These are phyloP conservation scores for Morella rubra DNA, from an alignment of 306 rosid genomes.

Conservation along the genomic window DNA sequence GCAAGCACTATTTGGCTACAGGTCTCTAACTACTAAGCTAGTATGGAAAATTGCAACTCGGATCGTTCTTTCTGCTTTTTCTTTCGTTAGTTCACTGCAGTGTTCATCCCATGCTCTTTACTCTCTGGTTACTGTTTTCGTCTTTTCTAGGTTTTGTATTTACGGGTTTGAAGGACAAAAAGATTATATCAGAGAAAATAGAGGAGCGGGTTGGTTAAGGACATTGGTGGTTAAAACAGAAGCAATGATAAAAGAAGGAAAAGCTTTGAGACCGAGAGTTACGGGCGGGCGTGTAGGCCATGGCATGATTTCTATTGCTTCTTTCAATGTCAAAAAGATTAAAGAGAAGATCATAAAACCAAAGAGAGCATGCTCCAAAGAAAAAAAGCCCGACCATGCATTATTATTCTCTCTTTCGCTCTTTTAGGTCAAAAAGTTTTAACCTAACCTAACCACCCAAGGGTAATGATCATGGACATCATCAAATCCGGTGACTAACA, in stretches of 20 bases:
- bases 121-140: not conserved
- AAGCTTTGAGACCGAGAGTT: conserved; percentile 24
- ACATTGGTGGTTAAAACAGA: conserved; percentile 3
- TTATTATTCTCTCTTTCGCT: not conserved
- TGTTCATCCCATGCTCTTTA: not conserved
- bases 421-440: conserved; percentile 9
- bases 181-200: not conserved
- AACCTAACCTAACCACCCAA: not conserved
- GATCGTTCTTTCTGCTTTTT: not conserved
- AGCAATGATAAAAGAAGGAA: not conserved
- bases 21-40: too few relatives aligned
- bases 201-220: not conserved
- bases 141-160: not conserved
- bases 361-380: not conserved
- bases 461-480: not conserved
- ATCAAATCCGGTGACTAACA: not conserved
- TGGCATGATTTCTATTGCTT: conserved; percentile 8
- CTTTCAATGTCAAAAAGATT: conserved; percentile 27
- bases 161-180: not conserved
- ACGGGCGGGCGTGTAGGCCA: conserved; percentile 27
- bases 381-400: not conserved
- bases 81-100: not conserved
- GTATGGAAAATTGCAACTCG: too few relatives aligned
- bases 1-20: too few relatives aligned
- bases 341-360: not conserved